Evolutionary conservation across 768 basidiomycete genomes (phyloP).

Genomic region (Termitomyces sp.): DNA sequence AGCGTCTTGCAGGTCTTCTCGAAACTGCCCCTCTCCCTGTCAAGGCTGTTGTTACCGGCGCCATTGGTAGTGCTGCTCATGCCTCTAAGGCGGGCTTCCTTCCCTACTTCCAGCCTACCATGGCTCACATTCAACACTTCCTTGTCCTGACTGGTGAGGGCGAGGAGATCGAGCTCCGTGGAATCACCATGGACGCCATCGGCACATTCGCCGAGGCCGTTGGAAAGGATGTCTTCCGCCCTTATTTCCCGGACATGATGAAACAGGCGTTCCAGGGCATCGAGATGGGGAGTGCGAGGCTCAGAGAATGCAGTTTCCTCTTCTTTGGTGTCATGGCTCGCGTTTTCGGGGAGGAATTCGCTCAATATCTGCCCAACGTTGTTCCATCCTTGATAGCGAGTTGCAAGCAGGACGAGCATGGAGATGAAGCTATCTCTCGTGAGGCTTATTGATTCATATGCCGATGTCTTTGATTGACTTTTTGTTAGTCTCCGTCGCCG

Average conservation of each 20-base stretch:
- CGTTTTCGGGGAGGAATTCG: conserved; percentile 93
- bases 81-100: conserved; percentile 89
- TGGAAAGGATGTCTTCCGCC: conserved; percentile 89
- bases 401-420: conserved; percentile 80
- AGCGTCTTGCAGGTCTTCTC: conserved; percentile 82
- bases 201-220: conserved; percentile 98
- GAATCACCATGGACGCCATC: conserved; percentile 98
- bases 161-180: conserved; percentile 91
- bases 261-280: conserved; percentile 89
- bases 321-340: conserved; percentile 99
- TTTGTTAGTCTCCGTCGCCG: conserved; percentile 45
- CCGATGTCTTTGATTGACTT: conserved; percentile 4
- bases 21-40: conserved; percentile 83
- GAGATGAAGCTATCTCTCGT: conserved; percentile 52
- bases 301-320: conserved; percentile 94
- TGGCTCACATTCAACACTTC: conserved; percentile 87
- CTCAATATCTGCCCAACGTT: conserved; percentile 79
- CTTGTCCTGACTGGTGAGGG: conserved; percentile 81
- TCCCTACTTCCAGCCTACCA: conserved; percentile 92
- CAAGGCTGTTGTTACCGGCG: conserved; percentile 94
- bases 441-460: conserved; percentile 13
- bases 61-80: conserved; percentile 97
- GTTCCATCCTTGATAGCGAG: conserved; percentile 82
- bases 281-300: conserved; percentile 78
- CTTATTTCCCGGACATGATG: conserved; percentile 97